phyloP scores from a whole-genome alignment of 1,284 basidiomycete genomes.

The Meripilus lineatus region DNA sequence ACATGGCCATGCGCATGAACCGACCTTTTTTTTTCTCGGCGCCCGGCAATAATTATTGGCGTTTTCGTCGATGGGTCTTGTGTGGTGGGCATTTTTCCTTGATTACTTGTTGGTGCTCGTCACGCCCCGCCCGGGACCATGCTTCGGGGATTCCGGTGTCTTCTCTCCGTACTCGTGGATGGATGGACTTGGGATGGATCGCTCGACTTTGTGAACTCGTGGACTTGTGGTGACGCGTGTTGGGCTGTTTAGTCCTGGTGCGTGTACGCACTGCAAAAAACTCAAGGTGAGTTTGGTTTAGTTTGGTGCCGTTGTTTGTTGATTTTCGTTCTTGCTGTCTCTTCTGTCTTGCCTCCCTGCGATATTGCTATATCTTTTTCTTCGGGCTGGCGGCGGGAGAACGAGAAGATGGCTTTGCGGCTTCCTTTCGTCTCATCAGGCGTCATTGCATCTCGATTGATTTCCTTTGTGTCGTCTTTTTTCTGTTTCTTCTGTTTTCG shows the following conservation, averaged over 20 bases:
- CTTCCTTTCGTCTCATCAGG: constrained; percentile 7
- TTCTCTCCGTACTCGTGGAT: constrained; percentile 1
- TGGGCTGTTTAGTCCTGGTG: constrained; percentile 52
- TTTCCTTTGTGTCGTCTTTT: background rate
- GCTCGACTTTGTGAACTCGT: background rate
- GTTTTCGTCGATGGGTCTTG: background rate
- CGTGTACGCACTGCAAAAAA: constrained; percentile 78
- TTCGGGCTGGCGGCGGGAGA: too few relatives aligned
- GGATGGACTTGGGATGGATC: background rate
- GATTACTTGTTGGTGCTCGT: background rate
- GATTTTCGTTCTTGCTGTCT: background rate
- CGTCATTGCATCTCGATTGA: background rate
- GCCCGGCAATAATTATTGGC: too few relatives aligned
- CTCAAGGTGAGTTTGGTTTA: constrained; percentile 60
- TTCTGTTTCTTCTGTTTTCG: too few relatives aligned
- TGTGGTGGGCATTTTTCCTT: background rate
- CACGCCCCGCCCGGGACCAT: background rate
- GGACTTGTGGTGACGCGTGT: background rate
- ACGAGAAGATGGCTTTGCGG: constrained; percentile 3
- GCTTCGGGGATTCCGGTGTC: background rate
- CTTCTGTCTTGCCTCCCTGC: too few relatives aligned
- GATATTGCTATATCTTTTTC: too few relatives aligned
- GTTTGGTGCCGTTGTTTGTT: constrained; percentile 1
- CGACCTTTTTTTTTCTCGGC: too few relatives aligned
- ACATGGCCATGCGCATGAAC: too few relatives aligned